Evolutionary conservation across 306 rosid species (phyloP).

Genomic region (Calophaca sinica): DNA sequence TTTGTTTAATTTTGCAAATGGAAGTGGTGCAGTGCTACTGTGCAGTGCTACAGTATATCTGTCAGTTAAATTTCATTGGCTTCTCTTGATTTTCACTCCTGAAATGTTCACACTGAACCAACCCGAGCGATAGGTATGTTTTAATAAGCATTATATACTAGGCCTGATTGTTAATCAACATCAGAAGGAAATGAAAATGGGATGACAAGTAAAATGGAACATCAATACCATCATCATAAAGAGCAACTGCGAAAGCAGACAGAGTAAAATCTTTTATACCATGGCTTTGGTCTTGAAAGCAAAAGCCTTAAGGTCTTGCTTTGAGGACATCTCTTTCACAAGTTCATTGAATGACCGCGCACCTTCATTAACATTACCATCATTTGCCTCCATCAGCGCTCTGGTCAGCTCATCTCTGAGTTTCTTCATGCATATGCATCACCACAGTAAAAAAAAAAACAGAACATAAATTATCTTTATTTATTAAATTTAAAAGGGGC

Average conservation of each 20-base stretch:
- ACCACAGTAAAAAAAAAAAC: constrained; percentile 38
- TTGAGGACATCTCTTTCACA: constrained; percentile 70
- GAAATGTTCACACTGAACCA: not conserved
- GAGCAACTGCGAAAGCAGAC: constrained; percentile 19
- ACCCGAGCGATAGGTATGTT: not conserved
- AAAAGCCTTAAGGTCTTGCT: constrained; percentile 76
- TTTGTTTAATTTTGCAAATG: not conserved
- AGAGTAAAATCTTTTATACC: constrained; percentile 54
- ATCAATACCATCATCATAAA: not conserved
- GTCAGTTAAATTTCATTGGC: not conserved
- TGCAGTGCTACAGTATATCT: not conserved
- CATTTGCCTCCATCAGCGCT: constrained; percentile 72
- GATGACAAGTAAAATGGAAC: constrained; percentile 8
- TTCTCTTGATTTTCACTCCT: constrained; percentile 6
- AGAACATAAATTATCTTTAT: constrained; percentile 17
- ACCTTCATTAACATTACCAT: constrained; percentile 58
- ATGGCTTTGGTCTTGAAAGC: constrained; percentile 88
- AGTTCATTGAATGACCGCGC: constrained; percentile 81
- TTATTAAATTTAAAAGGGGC: not conserved
- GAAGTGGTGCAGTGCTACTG: too few relatives aligned
- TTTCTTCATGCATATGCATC: constrained; percentile 60
- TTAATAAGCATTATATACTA: not conserved
- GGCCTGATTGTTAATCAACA: not conserved
- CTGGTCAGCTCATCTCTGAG: constrained; percentile 82
- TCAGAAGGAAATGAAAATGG: constrained; percentile 19